Evolutionary conservation across 768 basidiomycete genomes (phyloP).

Genomic region (Lyophyllum decastes): DNA sequence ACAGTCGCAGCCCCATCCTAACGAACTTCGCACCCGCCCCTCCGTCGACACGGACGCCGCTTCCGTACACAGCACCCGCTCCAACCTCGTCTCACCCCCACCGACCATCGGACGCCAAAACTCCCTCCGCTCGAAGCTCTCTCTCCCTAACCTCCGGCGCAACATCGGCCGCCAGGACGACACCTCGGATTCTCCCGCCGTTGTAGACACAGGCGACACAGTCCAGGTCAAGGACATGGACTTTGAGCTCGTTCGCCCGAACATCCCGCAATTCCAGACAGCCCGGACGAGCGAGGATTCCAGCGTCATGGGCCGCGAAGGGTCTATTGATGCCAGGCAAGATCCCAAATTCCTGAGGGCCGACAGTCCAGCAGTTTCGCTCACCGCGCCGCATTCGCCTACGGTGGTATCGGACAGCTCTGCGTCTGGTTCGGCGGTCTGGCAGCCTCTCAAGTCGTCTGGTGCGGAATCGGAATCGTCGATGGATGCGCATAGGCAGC

Average conservation of each 20-base stretch:
- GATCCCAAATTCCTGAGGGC: conserved; percentile 30
- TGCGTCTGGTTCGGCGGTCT: conserved; percentile 19
- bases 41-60: conserved; percentile 22
- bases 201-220: conserved; percentile 47
- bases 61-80: conserved; percentile 36
- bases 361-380: conserved; percentile 47
- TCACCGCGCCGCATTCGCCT: conserved; percentile 24
- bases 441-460: conserved; percentile 4
- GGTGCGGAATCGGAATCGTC: conserved; percentile 30
- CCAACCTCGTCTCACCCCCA: conserved; percentile 39
- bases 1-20: neutral
- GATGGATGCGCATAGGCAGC: conserved; percentile 69
- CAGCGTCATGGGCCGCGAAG: conserved; percentile 33
- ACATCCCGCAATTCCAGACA: conserved; percentile 40
- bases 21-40: conserved; percentile 14
- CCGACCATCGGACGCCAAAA: conserved; percentile 35
- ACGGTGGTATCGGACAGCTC: conserved; percentile 15
- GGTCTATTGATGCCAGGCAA: conserved; percentile 32
- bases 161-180: conserved; percentile 40
- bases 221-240: conserved; percentile 82
- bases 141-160: conserved; percentile 66
- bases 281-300: conserved; percentile 60
- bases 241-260: conserved; percentile 75
- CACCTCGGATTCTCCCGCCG: conserved; percentile 19
- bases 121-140: conserved; percentile 63